phyloP scores from a whole-genome alignment of 306 rosid species.

The Inga laurina region DNA sequence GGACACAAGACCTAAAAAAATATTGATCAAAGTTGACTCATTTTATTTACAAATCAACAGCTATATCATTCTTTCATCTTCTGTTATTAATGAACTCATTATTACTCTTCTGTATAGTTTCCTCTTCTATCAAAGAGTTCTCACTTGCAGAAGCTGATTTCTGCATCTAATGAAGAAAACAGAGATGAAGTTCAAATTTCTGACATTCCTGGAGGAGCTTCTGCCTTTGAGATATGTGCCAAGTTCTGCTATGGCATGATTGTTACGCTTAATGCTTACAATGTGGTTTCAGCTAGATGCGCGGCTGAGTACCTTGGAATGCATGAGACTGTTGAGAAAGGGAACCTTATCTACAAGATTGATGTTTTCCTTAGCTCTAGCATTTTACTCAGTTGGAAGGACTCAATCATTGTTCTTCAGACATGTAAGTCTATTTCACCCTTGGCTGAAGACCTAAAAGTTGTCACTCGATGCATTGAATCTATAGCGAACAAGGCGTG shows the following conservation, averaged over 20 bases:
- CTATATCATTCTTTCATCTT: conserved; percentile 12
- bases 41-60: conserved; percentile 29
- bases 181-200: conserved; percentile 63
- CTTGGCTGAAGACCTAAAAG: conserved; percentile 72
- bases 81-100: conserved; percentile 30
- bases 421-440: conserved; percentile 67
- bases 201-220: conserved; percentile 87
- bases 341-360: conserved; percentile 91
- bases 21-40: conserved; percentile 16
- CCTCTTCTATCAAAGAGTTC: conserved; percentile 95
- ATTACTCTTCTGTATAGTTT: conserved; percentile 58
- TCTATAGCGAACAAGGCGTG: conserved; percentile 79
- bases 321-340: conserved; percentile 86
- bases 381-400: conserved; percentile 97
- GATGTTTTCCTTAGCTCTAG: conserved; percentile 92
- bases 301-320: conserved; percentile 95
- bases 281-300: conserved; percentile 72
- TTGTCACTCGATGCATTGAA: conserved; percentile 71
- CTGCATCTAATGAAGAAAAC: conserved; percentile 57
- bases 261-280: conserved; percentile 91
- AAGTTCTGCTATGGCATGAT: conserved; percentile 96
- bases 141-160: conserved; percentile 70
- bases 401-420: conserved; percentile 93
- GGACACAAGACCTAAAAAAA: background rate
- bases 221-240: conserved; percentile 92